These are phyloP conservation scores for Alternaria sp. DNA, from an alignment of 2,329 filamentous ascomycete genomes.

Conservation along the genomic window DNA sequence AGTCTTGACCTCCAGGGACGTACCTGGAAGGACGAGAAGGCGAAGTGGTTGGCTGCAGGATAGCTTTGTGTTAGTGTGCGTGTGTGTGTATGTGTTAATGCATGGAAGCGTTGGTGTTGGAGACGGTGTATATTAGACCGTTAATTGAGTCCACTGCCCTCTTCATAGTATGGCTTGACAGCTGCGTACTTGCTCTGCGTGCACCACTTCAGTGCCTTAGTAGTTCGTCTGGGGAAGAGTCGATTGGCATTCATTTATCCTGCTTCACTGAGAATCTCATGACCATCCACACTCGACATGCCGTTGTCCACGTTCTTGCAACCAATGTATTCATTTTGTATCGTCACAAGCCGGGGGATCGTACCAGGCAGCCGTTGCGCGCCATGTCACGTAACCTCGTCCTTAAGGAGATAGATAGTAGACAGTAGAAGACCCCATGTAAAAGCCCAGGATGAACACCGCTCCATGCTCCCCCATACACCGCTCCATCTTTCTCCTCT, in stretches of 20 bases:
- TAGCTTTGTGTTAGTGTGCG: background rate
- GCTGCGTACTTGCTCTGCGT: background rate
- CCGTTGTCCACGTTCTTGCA: conserved; percentile 34
- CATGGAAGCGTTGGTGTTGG: conserved; percentile 20
- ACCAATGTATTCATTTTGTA: conserved; percentile 50
- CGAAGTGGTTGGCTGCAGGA: background rate
- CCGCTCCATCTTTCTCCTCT: conserved; percentile 14
- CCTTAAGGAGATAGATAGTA: conserved; percentile 26
- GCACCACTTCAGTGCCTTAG: background rate
- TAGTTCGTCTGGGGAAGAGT: background rate
- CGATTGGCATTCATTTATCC: conserved; percentile 7
- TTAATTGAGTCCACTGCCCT: background rate
- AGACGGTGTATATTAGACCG: conserved; percentile 1
- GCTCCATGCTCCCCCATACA: conserved; percentile 40
- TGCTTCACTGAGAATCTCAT: background rate
- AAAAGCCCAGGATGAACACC: conserved; percentile 50
- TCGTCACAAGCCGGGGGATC: conserved; percentile 46
- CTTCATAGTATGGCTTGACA: background rate
- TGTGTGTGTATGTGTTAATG: conserved; percentile 14
- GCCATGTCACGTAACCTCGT: conserved; percentile 35
- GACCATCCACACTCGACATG: background rate
- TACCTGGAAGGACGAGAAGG: background rate
- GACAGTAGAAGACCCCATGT: conserved; percentile 37
- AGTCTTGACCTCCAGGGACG: background rate
- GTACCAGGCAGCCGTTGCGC: conserved; percentile 37